Percentiles rank a stretch among this genome's conserved stretches.
Conservation (phyloP, 192 early-diverging fungal genomes). For the Gigaspora rosea region DNA sequence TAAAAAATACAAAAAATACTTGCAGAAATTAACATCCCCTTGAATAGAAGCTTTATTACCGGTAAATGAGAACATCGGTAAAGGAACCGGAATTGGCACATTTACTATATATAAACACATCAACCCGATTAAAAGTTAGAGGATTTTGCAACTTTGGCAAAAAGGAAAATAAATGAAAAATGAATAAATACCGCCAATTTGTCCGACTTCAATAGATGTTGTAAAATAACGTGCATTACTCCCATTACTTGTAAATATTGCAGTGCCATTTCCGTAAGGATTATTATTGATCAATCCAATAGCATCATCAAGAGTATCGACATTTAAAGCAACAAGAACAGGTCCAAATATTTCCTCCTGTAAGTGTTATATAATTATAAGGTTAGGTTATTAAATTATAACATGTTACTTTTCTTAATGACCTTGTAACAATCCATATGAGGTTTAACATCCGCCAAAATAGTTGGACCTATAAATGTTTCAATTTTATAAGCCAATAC, state of each 20-base stretch:
- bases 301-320: conserved; percentile 86
- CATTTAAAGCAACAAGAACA: conserved; percentile 81
- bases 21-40: conserved; percentile 93
- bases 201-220: conserved; percentile 88
- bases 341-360: conserved; percentile 95
- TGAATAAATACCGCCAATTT: conserved; percentile 84
- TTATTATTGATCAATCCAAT: conserved; percentile 89
- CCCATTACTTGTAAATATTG: conserved; percentile 91
- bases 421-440: conserved; percentile 82
- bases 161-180: conserved; percentile 40
- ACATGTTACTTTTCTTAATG: background rate
- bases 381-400: background rate
- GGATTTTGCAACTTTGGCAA: conserved; percentile 42
- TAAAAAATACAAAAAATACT: background rate
- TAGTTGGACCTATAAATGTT: conserved; percentile 68
- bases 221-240: conserved; percentile 85
- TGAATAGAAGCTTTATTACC: conserved; percentile 86
- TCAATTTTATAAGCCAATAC: background rate
- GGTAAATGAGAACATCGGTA: conserved; percentile 98
- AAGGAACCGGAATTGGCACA: conserved; percentile 94
- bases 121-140: conserved; percentile 51
- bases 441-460: conserved; percentile 72
- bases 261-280: conserved; percentile 85
- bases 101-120: conserved; percentile 41
- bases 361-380: conserved; percentile 22